Evolutionary conservation across 2,329 filamentous ascomycete species (phyloP), one percentile per base, ranked within the genome.

Genomic region (Verticillium zaregamsianum): DNA sequence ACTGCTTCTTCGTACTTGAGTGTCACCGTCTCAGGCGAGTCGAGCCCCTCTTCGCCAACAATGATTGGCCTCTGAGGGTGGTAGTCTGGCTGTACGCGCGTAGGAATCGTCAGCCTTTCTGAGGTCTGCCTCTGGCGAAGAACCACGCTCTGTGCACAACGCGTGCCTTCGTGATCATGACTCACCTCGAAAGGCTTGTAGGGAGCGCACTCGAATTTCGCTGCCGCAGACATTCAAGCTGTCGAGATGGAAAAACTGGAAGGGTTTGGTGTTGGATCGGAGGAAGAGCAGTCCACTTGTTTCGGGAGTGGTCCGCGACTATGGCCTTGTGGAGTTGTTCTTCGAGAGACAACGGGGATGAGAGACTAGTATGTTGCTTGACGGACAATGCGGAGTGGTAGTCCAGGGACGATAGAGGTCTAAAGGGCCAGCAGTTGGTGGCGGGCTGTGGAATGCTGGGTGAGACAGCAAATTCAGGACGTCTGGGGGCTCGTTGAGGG

Each of bases 171-270:
- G 2, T 35, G 33, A 14, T 40, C n/a, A 39, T 66, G 74, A 83
- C 84, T 83, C 73, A 86, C 83, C 78, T 86, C 82, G 72, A 82
- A 85, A 73, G 83, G 78, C 77, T 84, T 85, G 74, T 85, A 85
- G 67, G 80, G 73, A 70, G 80, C 76, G 71, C 80, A 81, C 69
- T 81, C 80, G 72, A 83, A 82, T 77, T 84, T 85, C 72, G 56
- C 23, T 31, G 76, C 74, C 73, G 79, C 72, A 81, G 83, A 86
- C 84, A 86, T 86, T 73, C 74, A 84, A 82, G 76, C 78, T 77
- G 75, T 76, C 39, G 63, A 62, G 58, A 62, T 60, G 64, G 61
- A 59, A 58, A 52, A 65, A 57, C 60, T 63, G 64, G 64, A 61
- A 59, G 59, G 62, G 59, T 55, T 61, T 49, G 60, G 63, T 58